phyloP scores from a whole-genome alignment of 2,329 filamentous ascomycete genomes.

The Aspergillus niger region DNA sequence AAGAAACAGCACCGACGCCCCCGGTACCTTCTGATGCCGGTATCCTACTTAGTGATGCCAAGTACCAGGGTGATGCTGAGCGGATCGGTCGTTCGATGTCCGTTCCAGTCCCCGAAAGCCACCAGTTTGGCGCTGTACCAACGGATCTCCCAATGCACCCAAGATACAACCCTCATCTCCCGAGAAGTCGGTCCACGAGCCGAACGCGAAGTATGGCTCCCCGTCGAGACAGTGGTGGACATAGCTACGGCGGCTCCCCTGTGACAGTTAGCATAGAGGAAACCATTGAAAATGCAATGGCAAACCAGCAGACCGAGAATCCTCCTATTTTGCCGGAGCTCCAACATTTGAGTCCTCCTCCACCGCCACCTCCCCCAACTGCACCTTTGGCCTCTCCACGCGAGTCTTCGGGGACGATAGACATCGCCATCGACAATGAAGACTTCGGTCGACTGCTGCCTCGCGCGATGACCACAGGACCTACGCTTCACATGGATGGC shows the following conservation, averaged over 20 bases:
- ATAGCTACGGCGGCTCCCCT: conserved; percentile 34
- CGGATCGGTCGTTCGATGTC: conserved; percentile 44
- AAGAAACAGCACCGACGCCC: conserved; percentile 55
- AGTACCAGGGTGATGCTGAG: conserved; percentile 41
- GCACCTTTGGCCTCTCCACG: conserved; percentile 32
- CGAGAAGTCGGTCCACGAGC: conserved; percentile 45
- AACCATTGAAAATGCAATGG: conserved; percentile 47
- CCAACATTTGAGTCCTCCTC: conserved; percentile 61
- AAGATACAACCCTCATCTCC: conserved; percentile 42
- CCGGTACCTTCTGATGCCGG: conserved; percentile 54
- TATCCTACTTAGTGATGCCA: conserved; percentile 38
- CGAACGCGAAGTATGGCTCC: conserved; percentile 35
- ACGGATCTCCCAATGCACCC: conserved; percentile 43
- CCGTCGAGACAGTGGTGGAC: conserved; percentile 31
- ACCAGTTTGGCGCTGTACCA: conserved; percentile 26
- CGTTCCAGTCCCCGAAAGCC: conserved; percentile 37
- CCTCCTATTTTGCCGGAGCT: conserved; percentile 62
- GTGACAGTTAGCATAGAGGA: conserved; percentile 58
- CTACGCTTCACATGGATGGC: conserved; percentile 29
- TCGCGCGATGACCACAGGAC: conserved; percentile 41
- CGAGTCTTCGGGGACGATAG: conserved; percentile 43
- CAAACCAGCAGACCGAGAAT: conserved; percentile 22
- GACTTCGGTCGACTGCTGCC: conserved; percentile 38
- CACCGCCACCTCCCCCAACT: conserved; percentile 50
- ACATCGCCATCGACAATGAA: conserved; percentile 45